Evolutionary conservation across 2,329 filamentous ascomycete species (phyloP), one percentile per base, ranked within the genome.

Genomic region (Aspergillus floridensis): DNA sequence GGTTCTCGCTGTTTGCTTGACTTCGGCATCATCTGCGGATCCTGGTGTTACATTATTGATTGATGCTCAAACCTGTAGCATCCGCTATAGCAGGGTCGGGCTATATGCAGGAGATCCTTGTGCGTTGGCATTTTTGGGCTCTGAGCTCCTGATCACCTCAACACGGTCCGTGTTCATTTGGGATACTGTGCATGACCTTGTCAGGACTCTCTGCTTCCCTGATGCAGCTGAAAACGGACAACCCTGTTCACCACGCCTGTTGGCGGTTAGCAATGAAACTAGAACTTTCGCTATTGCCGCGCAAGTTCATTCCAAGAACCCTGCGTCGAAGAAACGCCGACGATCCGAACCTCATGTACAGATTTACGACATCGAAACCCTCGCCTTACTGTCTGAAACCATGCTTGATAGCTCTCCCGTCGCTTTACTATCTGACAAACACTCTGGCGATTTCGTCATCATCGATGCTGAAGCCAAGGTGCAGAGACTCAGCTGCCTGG

Each of bases 141-240:
- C 88, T 24, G 88, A 89, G 69, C 78, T 99, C 19, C 81, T 98
- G 59, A 83, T 90, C 49, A 79, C 96, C 1, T 91, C 91, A 0
- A 82, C 88, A 48, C 84, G 86, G 29, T 81, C 97, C 8, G 82
- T 86, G 12, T 67, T 66, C 46, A 88, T 96, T 38, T 96, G 92
- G 81, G 90, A 99, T 73, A 83, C 96, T 11, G 90, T 98, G 7
- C 82, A 87, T 53, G 90, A 96, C 68, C 84, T 88, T 66, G 81
- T 93, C 50, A 83, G 85, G 38, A 92, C 89, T 69, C 86, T 85
- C 52, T 80, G 89, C 53, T 78, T 82, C 26, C 77, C 92, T 14
- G 80, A 57, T 53, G 59, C 62, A 32, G 55, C 38, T 16, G 59
- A 29, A 46, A 52, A 48, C 21, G 59, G 2, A 46, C 59, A 29